A percentile compares a stretch with the other conserved stretches of the same genome.
These are phyloP conservation scores for Kentomonas sorsogonicus DNA, from an alignment of 208 protist species.

Conservation along the genomic window DNA sequence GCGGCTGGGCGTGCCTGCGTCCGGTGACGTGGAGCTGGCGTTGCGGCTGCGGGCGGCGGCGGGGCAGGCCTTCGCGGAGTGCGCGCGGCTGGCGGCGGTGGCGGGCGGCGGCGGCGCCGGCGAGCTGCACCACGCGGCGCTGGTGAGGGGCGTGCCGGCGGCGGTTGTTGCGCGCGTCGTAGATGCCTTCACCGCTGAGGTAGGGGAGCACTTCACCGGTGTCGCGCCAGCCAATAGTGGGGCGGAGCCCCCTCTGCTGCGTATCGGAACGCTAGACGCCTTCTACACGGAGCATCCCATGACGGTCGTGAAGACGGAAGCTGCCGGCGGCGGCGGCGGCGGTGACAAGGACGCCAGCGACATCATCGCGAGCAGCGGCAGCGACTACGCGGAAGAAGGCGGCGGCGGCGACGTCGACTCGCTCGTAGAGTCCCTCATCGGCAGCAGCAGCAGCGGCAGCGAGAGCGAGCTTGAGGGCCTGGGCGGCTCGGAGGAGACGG, in stretches of 20 bases:
- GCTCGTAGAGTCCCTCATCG: too few species aligned
- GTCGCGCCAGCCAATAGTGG: too few species aligned
- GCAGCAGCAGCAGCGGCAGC: too few species aligned
- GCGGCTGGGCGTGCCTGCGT: neutral
- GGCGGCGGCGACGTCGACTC: too few species aligned
- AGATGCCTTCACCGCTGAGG: too few species aligned
- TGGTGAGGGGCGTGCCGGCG: too few species aligned
- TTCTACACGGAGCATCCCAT: conserved; percentile 6
- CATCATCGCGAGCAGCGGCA: conserved; percentile 5
- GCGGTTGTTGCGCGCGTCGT: too few species aligned
- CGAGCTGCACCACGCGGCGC: too few species aligned
- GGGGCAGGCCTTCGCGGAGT: conserved; percentile 23
- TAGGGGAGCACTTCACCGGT: too few species aligned
- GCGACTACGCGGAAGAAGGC: conserved; percentile 6
- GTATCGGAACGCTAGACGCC: conserved; percentile 13
- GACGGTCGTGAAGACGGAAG: neutral
- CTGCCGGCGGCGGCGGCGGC: neutral
- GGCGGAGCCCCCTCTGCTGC: conserved; percentile 8
- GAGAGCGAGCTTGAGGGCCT: too few species aligned
- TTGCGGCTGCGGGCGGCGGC: conserved; percentile 9
- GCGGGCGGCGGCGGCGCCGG: too few species aligned
- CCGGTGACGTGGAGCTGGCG: conserved; percentile 4
- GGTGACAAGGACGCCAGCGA: conserved; percentile 6
- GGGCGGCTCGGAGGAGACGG: too few species aligned
- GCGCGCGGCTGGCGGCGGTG: conserved; percentile 11